Evolutionary conservation across 345 rosid genomes (phyloP).

Genomic region (Euphorbia pulcherrima): DNA sequence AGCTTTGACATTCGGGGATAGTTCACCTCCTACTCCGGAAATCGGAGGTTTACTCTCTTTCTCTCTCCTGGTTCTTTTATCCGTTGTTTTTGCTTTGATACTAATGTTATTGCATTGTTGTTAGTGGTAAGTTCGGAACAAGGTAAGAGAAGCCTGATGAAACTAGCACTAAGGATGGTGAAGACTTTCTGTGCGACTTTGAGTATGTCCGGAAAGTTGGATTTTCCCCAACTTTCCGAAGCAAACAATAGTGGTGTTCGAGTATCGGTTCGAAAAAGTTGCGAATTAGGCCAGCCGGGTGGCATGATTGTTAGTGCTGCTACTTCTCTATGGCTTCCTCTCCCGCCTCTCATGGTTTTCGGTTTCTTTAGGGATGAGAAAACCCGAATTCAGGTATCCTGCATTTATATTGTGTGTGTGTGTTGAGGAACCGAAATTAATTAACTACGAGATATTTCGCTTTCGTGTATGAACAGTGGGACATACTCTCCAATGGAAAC

Average conservation of each 20-base stretch:
- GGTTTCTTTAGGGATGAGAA: conserved; percentile 33
- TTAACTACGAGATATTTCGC: not conserved
- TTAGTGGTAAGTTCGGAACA: conserved; percentile 26
- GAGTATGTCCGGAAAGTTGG: conserved; percentile 48
- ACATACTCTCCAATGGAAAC: conserved; percentile 43
- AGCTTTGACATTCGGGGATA: no score
- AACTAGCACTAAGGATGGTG: conserved; percentile 64
- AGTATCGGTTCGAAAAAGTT: conserved; percentile 40
- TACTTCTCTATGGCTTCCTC: conserved; percentile 55
- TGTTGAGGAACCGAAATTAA: no score
- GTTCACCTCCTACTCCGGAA: conserved; percentile 23
- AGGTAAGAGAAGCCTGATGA: conserved; percentile 47
- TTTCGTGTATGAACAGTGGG: conserved; percentile 53
- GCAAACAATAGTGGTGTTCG: conserved; percentile 49
- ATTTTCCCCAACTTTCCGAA: conserved; percentile 44
- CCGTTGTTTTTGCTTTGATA: not conserved
- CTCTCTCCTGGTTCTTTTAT: no score
- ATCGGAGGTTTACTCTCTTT: conserved; percentile 15
- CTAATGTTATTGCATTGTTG: not conserved
- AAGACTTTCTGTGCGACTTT: conserved; percentile 45
- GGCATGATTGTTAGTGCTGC: conserved; percentile 60
- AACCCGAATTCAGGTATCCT: conserved; percentile 42
- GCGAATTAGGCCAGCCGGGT: conserved; percentile 42
- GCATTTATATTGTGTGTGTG: not conserved
- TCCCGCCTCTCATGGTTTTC: conserved; percentile 41